These are phyloP conservation scores for Populus davidiana DNA, from an alignment of 345 rosid genomes.

Conservation along the genomic window DNA sequence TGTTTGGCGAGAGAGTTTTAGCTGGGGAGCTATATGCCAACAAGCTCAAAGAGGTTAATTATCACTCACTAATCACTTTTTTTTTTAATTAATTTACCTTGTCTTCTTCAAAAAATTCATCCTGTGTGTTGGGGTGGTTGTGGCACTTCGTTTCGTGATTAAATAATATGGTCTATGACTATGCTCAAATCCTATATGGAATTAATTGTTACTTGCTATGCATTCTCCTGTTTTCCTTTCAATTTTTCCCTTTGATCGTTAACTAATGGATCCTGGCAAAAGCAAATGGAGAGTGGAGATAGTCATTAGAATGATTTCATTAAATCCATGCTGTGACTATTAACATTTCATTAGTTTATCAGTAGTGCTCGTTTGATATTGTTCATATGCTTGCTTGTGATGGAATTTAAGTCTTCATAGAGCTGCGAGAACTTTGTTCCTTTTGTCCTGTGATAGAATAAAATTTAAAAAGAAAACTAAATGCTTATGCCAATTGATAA, in stretches of 20 bases:
- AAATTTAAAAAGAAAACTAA: background rate
- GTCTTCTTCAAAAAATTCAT: too few species aligned
- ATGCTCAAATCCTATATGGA: background rate
- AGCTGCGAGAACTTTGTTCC: background rate
- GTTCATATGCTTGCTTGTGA: background rate
- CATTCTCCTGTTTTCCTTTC: background rate
- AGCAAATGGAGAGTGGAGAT: background rate
- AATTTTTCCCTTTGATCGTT: background rate
- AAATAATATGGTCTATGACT: too few species aligned
- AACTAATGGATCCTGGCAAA: too few species aligned
- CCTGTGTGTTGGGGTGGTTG: too few species aligned
- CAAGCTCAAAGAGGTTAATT: slow-evolving; percentile 51
- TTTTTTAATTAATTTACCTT: too few species aligned
- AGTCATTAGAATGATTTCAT: background rate
- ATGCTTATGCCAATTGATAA: background rate
- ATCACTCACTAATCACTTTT: background rate
- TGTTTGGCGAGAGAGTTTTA: slow-evolving; percentile 75
- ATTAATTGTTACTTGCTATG: background rate
- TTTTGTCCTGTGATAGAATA: background rate
- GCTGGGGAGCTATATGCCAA: slow-evolving; percentile 55
- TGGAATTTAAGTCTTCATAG: background rate
- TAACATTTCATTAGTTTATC: background rate
- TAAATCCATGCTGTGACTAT: background rate
- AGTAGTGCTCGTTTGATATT: background rate
- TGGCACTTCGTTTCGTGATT: background rate